A percentile compares a stretch with the other conserved stretches of the same genome.
Conservation (phyloP, 2,329 filamentous ascomycete genomes). For the Exserohilum turcica region DNA sequence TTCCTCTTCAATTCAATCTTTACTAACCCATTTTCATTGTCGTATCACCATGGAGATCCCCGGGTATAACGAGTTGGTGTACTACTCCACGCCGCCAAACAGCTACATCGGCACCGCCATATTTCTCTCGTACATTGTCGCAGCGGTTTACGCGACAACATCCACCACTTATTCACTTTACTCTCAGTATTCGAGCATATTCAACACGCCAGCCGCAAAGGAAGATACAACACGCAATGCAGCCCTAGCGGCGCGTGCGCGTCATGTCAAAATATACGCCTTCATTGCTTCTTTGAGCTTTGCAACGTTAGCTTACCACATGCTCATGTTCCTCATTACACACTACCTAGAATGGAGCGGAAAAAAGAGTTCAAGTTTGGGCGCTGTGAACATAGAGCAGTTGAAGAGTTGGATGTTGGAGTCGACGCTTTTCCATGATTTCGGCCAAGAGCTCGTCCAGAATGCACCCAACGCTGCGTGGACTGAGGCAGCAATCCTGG, state of each 20-base stretch:
- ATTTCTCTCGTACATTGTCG: constrained; percentile 39
- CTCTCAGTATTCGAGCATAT: constrained; percentile 20
- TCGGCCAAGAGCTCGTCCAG: constrained; percentile 36
- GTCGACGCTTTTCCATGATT: constrained; percentile 33
- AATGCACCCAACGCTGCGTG: constrained; percentile 30
- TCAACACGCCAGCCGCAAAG: neutral
- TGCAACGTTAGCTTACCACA: constrained; percentile 35
- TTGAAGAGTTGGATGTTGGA: constrained; percentile 38
- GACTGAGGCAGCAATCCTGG: constrained; percentile 34
- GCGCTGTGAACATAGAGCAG: constrained; percentile 1
- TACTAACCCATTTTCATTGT: neutral
- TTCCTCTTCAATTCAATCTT: neutral
- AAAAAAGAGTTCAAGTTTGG: neutral
- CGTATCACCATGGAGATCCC: constrained; percentile 15
- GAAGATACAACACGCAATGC: constrained; percentile 13
- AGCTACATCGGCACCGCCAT: constrained; percentile 38
- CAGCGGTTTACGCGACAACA: constrained; percentile 31
- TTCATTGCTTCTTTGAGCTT: constrained; percentile 37
- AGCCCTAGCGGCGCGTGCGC: constrained; percentile 22
- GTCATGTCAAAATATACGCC: constrained; percentile 36
- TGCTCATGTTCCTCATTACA: constrained; percentile 38
- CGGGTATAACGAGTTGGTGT: constrained; percentile 6
- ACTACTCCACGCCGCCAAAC: constrained; percentile 31
- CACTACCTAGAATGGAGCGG: constrained; percentile 33
- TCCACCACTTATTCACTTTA: constrained; percentile 25